These are phyloP conservation scores for Sequoiadendron giganteum DNA, from an alignment of 75 land plant species.

Conservation along the genomic window DNA sequence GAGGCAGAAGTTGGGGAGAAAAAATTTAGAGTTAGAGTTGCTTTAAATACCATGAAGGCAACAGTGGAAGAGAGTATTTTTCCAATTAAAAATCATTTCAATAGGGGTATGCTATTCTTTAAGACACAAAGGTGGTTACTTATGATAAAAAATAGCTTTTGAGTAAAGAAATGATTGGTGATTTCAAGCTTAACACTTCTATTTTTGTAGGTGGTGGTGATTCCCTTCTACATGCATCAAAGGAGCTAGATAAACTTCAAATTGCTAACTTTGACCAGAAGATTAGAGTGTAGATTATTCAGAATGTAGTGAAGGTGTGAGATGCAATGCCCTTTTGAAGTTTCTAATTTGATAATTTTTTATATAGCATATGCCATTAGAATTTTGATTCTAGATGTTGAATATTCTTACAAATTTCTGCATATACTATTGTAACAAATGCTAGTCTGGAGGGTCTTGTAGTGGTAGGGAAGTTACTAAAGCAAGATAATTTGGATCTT, in stretches of 20 bases:
- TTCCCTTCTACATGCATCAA: slow-evolving; percentile 30
- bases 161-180: too few relatives aligned
- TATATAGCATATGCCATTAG: neutral
- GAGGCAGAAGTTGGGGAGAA: slow-evolving; percentile 48
- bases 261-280: slow-evolving; percentile 26
- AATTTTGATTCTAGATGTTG: neutral
- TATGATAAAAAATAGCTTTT: neutral
- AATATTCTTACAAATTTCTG: slow-evolving; percentile 40
- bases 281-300: slow-evolving; percentile 29
- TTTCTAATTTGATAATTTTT: neutral
- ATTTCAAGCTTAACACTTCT: neutral
- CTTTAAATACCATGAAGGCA: slow-evolving; percentile 33
- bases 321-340: neutral
- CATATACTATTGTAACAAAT: slow-evolving; percentile 55
- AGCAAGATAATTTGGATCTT: slow-evolving; percentile 48
- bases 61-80: slow-evolving; percentile 36
- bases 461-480: slow-evolving; percentile 56
- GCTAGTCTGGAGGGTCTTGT: slow-evolving; percentile 66
- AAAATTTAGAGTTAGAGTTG: slow-evolving; percentile 50
- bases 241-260: slow-evolving; percentile 25
- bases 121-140: neutral
- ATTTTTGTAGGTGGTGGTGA: slow-evolving; percentile 35
- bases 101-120: neutral
- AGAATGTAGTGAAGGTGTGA: slow-evolving; percentile 32
- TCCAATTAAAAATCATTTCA: slow-evolving; percentile 18